These are phyloP conservation scores for Dichotomocladium elegans DNA, from an alignment of 371 early-diverging fungal genomes.

Conservation along the genomic window DNA sequence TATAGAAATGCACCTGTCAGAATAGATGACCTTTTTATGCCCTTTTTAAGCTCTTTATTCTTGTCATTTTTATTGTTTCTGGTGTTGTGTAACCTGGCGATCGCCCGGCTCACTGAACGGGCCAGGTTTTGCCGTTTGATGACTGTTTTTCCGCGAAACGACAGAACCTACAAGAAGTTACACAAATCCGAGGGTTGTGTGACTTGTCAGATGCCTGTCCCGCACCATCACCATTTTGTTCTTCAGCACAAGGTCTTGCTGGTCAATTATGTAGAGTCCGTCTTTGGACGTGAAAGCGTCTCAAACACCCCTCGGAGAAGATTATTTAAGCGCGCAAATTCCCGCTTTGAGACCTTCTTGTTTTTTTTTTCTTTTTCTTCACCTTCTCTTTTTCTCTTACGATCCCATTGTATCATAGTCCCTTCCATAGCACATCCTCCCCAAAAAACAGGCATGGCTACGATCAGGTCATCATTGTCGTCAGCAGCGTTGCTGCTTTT, in stretches of 20 bases:
- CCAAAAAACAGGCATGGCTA: too few species aligned
- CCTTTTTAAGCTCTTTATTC: too few species aligned
- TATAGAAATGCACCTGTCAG: too few species aligned
- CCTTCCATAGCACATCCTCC: not conserved
- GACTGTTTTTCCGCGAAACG: not conserved
- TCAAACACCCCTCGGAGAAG: too few species aligned
- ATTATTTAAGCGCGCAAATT: too few species aligned
- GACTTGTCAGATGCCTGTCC: not conserved
- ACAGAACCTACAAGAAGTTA: not conserved
- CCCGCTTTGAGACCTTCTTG: not conserved
- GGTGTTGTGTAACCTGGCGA: too few species aligned
- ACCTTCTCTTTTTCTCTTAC: not conserved
- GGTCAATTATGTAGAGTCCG: not conserved
- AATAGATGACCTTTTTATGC: too few species aligned
- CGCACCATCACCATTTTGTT: not conserved
- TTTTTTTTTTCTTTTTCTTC: not conserved
- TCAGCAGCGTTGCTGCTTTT: not conserved
- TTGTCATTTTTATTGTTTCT: constrained; percentile 1
- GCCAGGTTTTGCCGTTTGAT: not conserved
- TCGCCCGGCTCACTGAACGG: not conserved
- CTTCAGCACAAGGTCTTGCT: not conserved
- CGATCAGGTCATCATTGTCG: not conserved
- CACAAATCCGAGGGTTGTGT: not conserved
- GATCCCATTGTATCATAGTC: not conserved
- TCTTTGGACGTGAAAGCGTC: not conserved